phyloP scores from a whole-genome alignment of 2,329 filamentous ascomycete species.

The Periconia sp. region DNA sequence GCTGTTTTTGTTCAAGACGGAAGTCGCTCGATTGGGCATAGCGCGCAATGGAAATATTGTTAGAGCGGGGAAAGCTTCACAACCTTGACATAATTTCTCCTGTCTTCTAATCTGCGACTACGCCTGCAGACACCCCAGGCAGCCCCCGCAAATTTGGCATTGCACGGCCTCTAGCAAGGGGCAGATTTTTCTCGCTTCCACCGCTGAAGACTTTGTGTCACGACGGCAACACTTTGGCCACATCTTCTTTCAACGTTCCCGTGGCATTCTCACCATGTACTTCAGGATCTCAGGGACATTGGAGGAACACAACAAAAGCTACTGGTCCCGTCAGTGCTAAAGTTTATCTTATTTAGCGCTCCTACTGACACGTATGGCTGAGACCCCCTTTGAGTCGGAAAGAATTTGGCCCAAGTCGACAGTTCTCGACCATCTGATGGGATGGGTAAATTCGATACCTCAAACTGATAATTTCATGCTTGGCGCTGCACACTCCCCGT shows the following conservation, averaged over 20 bases:
- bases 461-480: constrained; percentile 15
- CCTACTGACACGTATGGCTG: too few species aligned
- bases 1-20: neutral
- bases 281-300: too few species aligned
- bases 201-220: constrained; percentile 15
- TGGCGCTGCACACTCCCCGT: constrained; percentile 13
- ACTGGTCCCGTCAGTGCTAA: too few species aligned
- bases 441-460: constrained; percentile 20
- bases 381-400: too few species aligned
- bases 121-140: neutral
- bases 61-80: constrained; percentile 4
- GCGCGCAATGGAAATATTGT: neutral
- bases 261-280: too few species aligned
- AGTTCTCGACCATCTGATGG: constrained; percentile 6
- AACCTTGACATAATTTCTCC: constrained; percentile 1
- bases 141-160: too few species aligned
- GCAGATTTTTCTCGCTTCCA: constrained; percentile 14
- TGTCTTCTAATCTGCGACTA: neutral
- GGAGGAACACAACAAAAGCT: too few species aligned
- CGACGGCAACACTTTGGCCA: constrained; percentile 19
- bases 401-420: neutral
- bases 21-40: neutral
- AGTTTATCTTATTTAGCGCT: too few species aligned
- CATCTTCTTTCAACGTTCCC: constrained; percentile 22
- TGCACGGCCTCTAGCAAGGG: neutral